Percentiles rank a stretch among this genome's conserved stretches.
These are phyloP conservation scores for Daldinia childiae DNA, from an alignment of 495 filamentous ascomycete species.

Conservation along the genomic window DNA sequence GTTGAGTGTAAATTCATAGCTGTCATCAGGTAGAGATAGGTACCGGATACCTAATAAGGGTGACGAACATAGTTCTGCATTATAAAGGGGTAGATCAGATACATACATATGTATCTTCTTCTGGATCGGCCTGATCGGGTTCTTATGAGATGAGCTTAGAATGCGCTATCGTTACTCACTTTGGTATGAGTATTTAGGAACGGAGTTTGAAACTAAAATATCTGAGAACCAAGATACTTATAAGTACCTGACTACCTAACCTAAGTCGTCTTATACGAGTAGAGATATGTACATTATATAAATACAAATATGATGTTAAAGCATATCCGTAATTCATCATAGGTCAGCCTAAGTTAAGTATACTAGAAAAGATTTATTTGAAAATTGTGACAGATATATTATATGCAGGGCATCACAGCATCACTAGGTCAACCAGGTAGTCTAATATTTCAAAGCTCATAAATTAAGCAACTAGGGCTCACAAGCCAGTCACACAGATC, in stretches of 20 bases:
- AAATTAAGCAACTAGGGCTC: background rate
- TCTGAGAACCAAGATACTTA: background rate
- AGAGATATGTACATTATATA: too few relatives aligned
- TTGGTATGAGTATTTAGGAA: background rate
- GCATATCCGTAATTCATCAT: too few relatives aligned
- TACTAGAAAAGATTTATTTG: background rate
- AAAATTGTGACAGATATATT: background rate
- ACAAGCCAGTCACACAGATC: background rate
- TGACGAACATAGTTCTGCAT: background rate
- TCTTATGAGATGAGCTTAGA: background rate
- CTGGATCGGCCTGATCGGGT: background rate
- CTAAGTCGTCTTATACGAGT: too few relatives aligned
- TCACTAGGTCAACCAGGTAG: background rate
- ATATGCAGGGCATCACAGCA: background rate
- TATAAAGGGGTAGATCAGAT: slow-evolving; percentile 14
- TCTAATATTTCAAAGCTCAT: background rate
- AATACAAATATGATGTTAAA: too few relatives aligned
- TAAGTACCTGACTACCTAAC: too few relatives aligned
- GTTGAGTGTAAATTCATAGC: too few relatives aligned
- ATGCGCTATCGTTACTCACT: too few relatives aligned
- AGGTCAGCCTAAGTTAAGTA: too few relatives aligned
- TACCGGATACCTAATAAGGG: slow-evolving; percentile 1
- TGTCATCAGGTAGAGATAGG: background rate
- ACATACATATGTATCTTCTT: background rate
- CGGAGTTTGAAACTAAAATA: background rate